These are phyloP conservation scores for Areca catechu DNA, from an alignment of 176 grass and related monocot species.

Conservation along the genomic window DNA sequence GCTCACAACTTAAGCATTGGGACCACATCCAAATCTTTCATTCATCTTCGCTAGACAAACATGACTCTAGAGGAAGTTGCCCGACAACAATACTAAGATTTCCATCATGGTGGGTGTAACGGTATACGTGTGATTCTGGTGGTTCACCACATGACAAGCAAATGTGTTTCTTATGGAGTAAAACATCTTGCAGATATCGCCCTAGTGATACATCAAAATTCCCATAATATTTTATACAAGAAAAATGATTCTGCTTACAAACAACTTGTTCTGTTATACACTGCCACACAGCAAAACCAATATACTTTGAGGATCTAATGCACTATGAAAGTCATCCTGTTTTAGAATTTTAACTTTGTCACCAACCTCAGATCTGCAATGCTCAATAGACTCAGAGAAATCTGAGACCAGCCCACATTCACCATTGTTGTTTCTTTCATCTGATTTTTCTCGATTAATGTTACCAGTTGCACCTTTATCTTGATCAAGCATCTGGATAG, in stretches of 20 bases:
- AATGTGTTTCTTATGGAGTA: conserved; percentile 52
- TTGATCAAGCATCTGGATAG: background rate
- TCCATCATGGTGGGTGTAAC: conserved; percentile 70
- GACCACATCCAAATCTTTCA: conserved; percentile 98
- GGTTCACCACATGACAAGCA: conserved; percentile 79
- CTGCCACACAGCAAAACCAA: conserved; percentile 63
- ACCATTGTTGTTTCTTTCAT: background rate
- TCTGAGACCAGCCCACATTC: background rate
- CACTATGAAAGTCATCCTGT: conserved; percentile 2
- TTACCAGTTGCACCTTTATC: background rate
- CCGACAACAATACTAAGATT: conserved; percentile 66
- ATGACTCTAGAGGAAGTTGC: conserved; percentile 26
- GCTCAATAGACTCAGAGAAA: background rate
- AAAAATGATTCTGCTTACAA: conserved; percentile 56
- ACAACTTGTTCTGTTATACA: conserved; percentile 49
- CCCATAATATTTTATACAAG: conserved; percentile 76
- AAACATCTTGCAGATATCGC: conserved; percentile 60
- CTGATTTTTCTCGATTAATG: conserved; percentile 2
- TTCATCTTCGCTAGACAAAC: conserved; percentile 52
- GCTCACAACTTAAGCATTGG: conserved; percentile 67
- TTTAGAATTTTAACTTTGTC: background rate
- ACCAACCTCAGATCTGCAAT: background rate
- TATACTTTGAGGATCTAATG: conserved; percentile 67
- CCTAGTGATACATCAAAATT: conserved; percentile 69
- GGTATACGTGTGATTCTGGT: conserved; percentile 65